These are phyloP conservation scores for Phytophthora pini DNA, from an alignment of 352 stramenopile genomes.

Conservation along the genomic window DNA sequence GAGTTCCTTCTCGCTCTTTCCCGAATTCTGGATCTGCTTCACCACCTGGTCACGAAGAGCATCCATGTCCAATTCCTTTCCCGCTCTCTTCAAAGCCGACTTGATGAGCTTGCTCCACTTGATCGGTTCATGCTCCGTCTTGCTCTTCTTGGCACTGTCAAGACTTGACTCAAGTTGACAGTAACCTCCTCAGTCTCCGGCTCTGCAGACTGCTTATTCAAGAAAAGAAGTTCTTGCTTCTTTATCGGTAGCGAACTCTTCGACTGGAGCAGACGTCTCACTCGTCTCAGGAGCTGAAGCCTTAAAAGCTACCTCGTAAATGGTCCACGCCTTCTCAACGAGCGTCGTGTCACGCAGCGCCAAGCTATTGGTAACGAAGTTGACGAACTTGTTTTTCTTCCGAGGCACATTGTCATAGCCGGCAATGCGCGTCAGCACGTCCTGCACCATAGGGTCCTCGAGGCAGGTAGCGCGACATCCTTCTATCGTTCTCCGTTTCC, in stretches of 20 bases:
- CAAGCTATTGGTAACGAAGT: slow-evolving; percentile 26
- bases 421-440: too few species aligned
- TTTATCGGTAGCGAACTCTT: slow-evolving; percentile 24
- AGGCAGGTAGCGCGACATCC: too few species aligned
- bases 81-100: slow-evolving; percentile 51
- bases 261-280: background rate
- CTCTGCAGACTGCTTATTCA: slow-evolving; percentile 41
- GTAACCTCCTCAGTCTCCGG: slow-evolving; percentile 16
- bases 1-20: slow-evolving; percentile 68
- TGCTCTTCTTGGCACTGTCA: background rate
- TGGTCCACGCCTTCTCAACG: too few species aligned
- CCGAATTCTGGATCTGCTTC: slow-evolving; percentile 25
- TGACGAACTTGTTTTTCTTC: too few species aligned
- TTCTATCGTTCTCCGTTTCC: too few species aligned
- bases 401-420: too few species aligned
- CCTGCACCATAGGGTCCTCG: too few species aligned
- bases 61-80: slow-evolving; percentile 62
- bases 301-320: too few species aligned
- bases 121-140: slow-evolving; percentile 52
- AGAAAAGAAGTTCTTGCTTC: too few species aligned
- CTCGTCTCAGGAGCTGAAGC: slow-evolving; percentile 24
- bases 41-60: slow-evolving; percentile 49
- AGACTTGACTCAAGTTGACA: too few species aligned
- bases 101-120: slow-evolving; percentile 84
- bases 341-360: slow-evolving; percentile 42